Percentiles rank a stretch among this genome's conserved stretches.
These are phyloP conservation scores for Benincasa hispida DNA, from an alignment of 306 rosid species.

Conservation along the genomic window DNA sequence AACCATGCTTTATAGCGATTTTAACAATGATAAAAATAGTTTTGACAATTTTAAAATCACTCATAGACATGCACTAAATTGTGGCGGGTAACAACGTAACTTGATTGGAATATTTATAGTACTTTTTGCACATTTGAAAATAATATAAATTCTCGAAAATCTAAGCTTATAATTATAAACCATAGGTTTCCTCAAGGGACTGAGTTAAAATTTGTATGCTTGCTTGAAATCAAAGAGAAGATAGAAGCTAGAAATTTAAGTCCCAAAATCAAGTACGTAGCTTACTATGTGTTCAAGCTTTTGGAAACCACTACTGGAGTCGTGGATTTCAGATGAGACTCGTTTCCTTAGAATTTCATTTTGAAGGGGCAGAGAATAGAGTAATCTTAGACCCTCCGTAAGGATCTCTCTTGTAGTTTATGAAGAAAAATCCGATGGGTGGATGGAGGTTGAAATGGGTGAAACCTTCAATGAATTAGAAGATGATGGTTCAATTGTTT, in stretches of 20 bases:
- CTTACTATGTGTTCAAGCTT: slow-evolving; percentile 15
- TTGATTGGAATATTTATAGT: too few relatives aligned
- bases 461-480: slow-evolving; percentile 20
- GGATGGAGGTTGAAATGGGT: slow-evolving; percentile 24
- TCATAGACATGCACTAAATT: too few relatives aligned
- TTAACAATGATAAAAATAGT: too few relatives aligned
- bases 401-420: background rate
- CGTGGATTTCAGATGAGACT: background rate
- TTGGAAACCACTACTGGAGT: background rate
- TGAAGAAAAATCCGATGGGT: slow-evolving; percentile 8
- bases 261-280: slow-evolving; percentile 14
- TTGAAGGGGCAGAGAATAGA: background rate
- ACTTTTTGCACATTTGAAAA: too few relatives aligned
- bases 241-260: slow-evolving; percentile 12
- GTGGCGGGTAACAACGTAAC: too few relatives aligned
- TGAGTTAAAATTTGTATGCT: background rate
- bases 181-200: slow-evolving; percentile 19
- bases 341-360: background rate
- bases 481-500: slow-evolving; percentile 7
- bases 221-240: slow-evolving; percentile 15
- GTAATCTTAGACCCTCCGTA: slow-evolving; percentile 5
- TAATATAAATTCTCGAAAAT: too few relatives aligned
- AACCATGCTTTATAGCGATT: too few relatives aligned
- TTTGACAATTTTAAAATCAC: too few relatives aligned
- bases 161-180: too few relatives aligned